phyloP scores from a whole-genome alignment of 257 asterid genomes.

The Petunia secreta region DNA sequence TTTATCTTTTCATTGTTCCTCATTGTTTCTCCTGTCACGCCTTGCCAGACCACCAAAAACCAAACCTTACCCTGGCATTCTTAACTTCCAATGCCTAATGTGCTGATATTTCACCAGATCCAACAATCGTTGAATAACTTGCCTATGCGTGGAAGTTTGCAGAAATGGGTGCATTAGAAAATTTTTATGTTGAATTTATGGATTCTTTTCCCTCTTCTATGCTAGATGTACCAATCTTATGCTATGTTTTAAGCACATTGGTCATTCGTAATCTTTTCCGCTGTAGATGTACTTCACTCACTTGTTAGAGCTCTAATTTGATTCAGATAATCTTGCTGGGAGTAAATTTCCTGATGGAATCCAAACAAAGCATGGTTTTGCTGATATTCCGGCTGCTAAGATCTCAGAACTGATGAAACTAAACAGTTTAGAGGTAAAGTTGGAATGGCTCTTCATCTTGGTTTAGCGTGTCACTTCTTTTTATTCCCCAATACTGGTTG shows the following conservation, averaged over 20 bases:
- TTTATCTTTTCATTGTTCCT: not conserved
- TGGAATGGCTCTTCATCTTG: conserved; percentile 19
- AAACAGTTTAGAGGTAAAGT: conserved; percentile 74
- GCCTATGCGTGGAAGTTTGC: not conserved
- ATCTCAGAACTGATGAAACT: conserved; percentile 74
- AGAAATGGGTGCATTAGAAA: not conserved
- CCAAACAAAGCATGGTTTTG: conserved; percentile 53
- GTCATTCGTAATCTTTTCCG: not conserved
- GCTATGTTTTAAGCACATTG: not conserved
- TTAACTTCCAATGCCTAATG: not conserved
- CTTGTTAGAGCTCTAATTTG: conserved; percentile 28
- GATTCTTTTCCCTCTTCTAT: not conserved
- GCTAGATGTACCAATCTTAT: not conserved
- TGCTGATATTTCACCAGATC: not conserved
- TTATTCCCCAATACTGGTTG: conserved; percentile 1
- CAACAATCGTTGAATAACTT: not conserved
- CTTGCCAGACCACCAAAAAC: not conserved
- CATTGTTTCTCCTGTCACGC: conserved; percentile 14
- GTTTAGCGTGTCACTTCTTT: not conserved
- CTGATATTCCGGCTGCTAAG: conserved; percentile 60
- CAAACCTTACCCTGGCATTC: not conserved
- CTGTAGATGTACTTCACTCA: not conserved
- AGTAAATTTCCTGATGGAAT: conserved; percentile 45
- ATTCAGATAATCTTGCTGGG: conserved; percentile 49
- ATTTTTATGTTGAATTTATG: not conserved